Evolutionary conservation across 352 stramenopile genomes (phyloP), one percentile per base, ranked within the genome.

Genomic region (Blastocystis sp.): DNA sequence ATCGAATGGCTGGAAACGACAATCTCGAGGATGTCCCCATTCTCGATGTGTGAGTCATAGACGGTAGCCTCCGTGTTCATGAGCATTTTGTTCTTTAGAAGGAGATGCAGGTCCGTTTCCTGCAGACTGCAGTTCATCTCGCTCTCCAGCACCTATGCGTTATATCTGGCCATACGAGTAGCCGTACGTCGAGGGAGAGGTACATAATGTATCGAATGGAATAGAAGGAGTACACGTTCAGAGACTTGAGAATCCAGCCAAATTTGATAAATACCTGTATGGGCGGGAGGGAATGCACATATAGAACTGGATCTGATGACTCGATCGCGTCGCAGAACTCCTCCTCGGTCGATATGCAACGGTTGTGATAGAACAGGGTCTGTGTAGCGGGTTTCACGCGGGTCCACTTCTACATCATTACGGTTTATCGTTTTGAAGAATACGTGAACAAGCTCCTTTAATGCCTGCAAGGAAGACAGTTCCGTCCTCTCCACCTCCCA

Each of bases 151-250:
- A 79, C 17, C 69, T 79, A 43, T 4, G 62, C 10, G 38, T 60
- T 21, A 79, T n/a, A 41, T 23, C 21, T 21, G 17, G 9, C 69
- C 21, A 14, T 61, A 34, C 28, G 28, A 34, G 28, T 38, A 60
- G 4, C 23, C n/a, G 7, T 62, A 79, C 69, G 62, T 79, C 69
- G 7, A 79, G 21, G 0, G 69, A 79, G 19, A 79, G 34, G 41
- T 79, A 79, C 17, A 11, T 17, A 4, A 79, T 61, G 62, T 79
- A 79, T 60, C 41, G 40, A 61, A 79, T 52, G 34, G 69, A 52
- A 79, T 79, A 79, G 41, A 79, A 79, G n/a, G 43, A 61, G 62
- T 60, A 79, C n/a, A 79, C 43, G 17, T 62, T 52, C 41, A 79
- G 14, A 17, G n/a, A 23, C n/a, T 79, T 79, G 40, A 79, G 62